Conservation (phyloP, 2,329 filamentous ascomycete genomes). For the Aplosporella prunicola region DNA sequence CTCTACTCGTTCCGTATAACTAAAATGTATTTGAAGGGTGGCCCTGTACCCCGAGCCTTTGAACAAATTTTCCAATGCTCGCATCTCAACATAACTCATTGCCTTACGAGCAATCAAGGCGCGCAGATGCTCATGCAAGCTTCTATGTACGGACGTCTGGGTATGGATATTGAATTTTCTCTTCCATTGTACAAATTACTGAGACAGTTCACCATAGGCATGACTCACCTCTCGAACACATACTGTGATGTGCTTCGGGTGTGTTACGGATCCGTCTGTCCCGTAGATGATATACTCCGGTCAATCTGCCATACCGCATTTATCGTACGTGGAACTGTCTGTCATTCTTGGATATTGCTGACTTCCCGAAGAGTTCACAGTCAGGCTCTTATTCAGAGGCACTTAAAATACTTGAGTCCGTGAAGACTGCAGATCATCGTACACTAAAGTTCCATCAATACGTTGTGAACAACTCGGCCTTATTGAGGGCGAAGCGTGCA, state of each 20-base stretch:
- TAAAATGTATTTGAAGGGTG: too few species aligned
- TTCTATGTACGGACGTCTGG: constrained; percentile 67
- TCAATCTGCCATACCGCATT: constrained; percentile 63
- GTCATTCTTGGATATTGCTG: neutral
- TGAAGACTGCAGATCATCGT: constrained; percentile 51
- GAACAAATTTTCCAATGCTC: constrained; percentile 77
- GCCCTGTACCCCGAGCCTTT: constrained; percentile 51
- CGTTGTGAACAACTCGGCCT: constrained; percentile 56
- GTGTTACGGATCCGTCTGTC: constrained; percentile 55
- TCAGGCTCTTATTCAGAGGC: constrained; percentile 64
- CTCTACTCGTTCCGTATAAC: too few species aligned
- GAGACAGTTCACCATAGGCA: constrained; percentile 28
- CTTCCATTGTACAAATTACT: constrained; percentile 2
- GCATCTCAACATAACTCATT: constrained; percentile 69
- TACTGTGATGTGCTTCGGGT: constrained; percentile 66
- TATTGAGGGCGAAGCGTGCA: constrained; percentile 56
- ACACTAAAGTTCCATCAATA: constrained; percentile 72
- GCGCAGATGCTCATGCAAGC: constrained; percentile 64
- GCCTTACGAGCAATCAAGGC: constrained; percentile 63
- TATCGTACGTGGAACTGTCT: constrained; percentile 33
- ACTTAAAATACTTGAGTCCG: constrained; percentile 47
- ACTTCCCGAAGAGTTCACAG: constrained; percentile 41
- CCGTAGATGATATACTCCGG: constrained; percentile 71
- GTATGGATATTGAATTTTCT: constrained; percentile 29
- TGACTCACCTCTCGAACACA: constrained; percentile 47